Evolutionary conservation across 2,329 filamentous ascomycete genomes (phyloP).

Genomic region (Fusarium humuli): DNA sequence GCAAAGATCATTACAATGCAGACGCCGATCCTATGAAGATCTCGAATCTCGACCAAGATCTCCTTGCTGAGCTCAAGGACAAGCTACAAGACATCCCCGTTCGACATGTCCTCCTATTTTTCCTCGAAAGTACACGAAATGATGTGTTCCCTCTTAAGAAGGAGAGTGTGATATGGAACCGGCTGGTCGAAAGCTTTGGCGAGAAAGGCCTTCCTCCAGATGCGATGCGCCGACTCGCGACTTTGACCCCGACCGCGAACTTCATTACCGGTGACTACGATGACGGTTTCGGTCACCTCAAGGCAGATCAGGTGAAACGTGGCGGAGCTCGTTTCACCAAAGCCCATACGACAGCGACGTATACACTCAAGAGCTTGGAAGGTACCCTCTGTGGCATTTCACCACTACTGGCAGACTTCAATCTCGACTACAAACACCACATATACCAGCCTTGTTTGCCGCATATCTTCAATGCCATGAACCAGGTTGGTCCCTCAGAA

Average conservation of each 20-base stretch:
- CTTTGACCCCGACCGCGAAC: conserved; percentile 50
- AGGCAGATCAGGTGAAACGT: conserved; percentile 31
- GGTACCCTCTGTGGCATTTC: conserved; percentile 58
- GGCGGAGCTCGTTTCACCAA: conserved; percentile 57
- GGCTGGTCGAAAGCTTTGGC: conserved; percentile 47
- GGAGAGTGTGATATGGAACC: conserved; percentile 52
- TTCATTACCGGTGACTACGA: conserved; percentile 53
- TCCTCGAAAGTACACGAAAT: conserved; percentile 58
- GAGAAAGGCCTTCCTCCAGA: conserved; percentile 48
- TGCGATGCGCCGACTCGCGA: conserved; percentile 45
- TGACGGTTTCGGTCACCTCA: conserved; percentile 48
- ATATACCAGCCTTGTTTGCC: conserved; percentile 61
- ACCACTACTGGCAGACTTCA: conserved; percentile 57
- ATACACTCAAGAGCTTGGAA: conserved; percentile 57
- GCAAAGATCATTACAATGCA: conserved; percentile 52
- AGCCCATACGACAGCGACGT: conserved; percentile 56
- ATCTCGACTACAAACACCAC: conserved; percentile 55
- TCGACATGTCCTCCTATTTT: conserved; percentile 57
- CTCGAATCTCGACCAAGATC: conserved; percentile 51
- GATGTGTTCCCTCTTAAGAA: conserved; percentile 60
- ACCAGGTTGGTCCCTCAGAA: conserved; percentile 32
- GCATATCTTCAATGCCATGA: conserved; percentile 53
- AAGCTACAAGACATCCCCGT: conserved; percentile 51
- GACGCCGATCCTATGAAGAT: conserved; percentile 55
- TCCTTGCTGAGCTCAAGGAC: conserved; percentile 45